Evolutionary conservation across 306 rosid species (phyloP).

Genomic region (Cicer judaicum): DNA sequence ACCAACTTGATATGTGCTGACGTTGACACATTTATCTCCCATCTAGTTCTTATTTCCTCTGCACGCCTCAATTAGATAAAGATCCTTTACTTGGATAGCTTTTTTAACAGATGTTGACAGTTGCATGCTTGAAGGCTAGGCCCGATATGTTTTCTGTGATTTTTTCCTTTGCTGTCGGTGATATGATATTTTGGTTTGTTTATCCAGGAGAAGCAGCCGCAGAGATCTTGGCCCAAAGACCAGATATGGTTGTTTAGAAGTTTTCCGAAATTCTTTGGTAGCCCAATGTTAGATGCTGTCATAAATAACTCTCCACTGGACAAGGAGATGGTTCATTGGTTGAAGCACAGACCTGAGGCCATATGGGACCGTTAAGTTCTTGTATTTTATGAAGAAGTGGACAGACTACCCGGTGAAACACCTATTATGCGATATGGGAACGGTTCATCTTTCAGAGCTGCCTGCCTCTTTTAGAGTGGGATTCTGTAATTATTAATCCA

Average conservation of each 20-base stretch:
- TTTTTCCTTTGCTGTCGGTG: slow-evolving; percentile 10
- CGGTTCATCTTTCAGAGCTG: slow-evolving; percentile 61
- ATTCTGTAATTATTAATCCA: slow-evolving; percentile 63
- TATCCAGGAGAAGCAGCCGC: slow-evolving; percentile 88
- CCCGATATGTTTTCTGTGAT: slow-evolving; percentile 16
- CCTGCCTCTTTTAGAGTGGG: slow-evolving; percentile 72
- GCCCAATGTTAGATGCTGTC: slow-evolving; percentile 93
- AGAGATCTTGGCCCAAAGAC: slow-evolving; percentile 94
- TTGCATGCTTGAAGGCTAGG: slow-evolving; percentile 13
- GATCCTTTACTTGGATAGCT: slow-evolving; percentile 4
- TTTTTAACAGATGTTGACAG: slow-evolving; percentile 13
- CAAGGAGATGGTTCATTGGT: slow-evolving; percentile 94
- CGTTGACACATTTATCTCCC: neutral
- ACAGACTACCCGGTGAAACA: slow-evolving; percentile 43
- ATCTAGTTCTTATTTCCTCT: neutral
- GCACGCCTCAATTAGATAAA: slow-evolving; percentile 5
- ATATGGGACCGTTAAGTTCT: slow-evolving; percentile 80
- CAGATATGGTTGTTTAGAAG: slow-evolving; percentile 88
- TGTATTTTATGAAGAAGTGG: slow-evolving; percentile 54
- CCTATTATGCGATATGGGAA: slow-evolving; percentile 53
- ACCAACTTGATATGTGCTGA: neutral
- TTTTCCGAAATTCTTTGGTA: slow-evolving; percentile 73
- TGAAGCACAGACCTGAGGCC: slow-evolving; percentile 84
- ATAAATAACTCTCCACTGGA: slow-evolving; percentile 67
- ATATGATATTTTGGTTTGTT: slow-evolving; percentile 39